Evolutionary conservation across 2,329 filamentous ascomycete genomes (phyloP), one percentile per base, ranked within the genome.

Genomic region (Juglanconis sp.): DNA sequence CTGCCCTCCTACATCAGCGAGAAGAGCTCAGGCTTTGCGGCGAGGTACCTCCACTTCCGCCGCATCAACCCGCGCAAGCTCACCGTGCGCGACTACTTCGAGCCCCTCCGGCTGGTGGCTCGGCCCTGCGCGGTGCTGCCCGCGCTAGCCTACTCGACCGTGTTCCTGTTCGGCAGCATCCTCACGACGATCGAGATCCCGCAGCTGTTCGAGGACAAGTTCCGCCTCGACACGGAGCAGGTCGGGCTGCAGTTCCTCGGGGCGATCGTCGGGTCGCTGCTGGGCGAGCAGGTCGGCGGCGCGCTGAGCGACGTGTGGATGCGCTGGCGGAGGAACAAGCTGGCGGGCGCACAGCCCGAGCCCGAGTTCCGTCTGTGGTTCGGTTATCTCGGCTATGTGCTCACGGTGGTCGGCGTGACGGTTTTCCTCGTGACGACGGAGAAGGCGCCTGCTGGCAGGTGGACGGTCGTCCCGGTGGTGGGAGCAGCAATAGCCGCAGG

Each of bases 131-230:
- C 84, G 35, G 67, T 81, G 46, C 73, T 85, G 5, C 79, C 82
- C 0, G 72, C 81, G 0, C 66, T 75, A 17, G 75, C 80, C 3
- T 84, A 86, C 67, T 69, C 80, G 1, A 81, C 86, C 72, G 72
- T 82, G 6, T 86, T 86, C 68, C 72, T 79, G 5, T 85, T 82
- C 65, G 74, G 71, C 34, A 78, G 74, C 24, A 79, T 84, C 3
- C 70, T 84, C 54, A 70, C 79, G 53, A 82, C 81, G 0, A 80
- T 86, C 15, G 83, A 86, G 63, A 80, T 86, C 1, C 83, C 83
- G 0, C 81, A 85, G 53, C 73, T 86, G 2, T 81, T 85, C 62
- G 73, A 76, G 10, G 68, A 73, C 17, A 82, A 81, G 62, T 87
- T 83, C 56, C 76, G 76, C 5, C 78, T 86, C 71, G 81, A 81